A percentile compares a stretch with the other conserved stretches of the same genome.
Evolutionary conservation across 495 filamentous ascomycete species (phyloP).

Genomic region (Penicillium samsonianum): DNA sequence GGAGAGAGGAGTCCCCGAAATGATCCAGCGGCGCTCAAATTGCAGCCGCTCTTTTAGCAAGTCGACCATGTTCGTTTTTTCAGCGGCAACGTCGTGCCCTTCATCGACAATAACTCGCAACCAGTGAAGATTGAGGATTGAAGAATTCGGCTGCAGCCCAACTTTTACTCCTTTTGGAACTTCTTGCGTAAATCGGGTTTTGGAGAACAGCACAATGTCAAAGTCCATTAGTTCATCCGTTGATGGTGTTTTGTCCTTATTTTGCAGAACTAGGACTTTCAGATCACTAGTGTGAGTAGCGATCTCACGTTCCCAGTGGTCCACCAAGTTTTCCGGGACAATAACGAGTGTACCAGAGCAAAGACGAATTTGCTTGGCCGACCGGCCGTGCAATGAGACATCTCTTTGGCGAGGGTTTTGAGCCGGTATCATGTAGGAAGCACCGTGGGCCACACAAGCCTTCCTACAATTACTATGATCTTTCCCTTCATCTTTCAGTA

Average conservation of each 20-base stretch:
- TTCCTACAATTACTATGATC: conserved; percentile 51
- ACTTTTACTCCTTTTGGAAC: too few species aligned
- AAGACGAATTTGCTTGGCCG: conserved; percentile 57
- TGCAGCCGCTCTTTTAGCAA: conserved; percentile 66
- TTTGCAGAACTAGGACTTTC: conserved; percentile 60
- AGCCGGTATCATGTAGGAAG: conserved; percentile 55
- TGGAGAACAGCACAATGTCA: conserved; percentile 80
- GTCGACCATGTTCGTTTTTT: conserved; percentile 58
- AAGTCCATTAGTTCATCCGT: conserved; percentile 61
- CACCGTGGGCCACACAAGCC: conserved; percentile 55
- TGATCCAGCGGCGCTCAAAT: conserved; percentile 79
- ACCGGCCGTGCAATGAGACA: conserved; percentile 42
- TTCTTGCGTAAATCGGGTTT: too few species aligned
- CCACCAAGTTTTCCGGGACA: conserved; percentile 52
- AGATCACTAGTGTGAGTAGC: conserved; percentile 69
- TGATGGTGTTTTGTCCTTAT: conserved; percentile 57
- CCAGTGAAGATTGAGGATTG: conserved; percentile 73
- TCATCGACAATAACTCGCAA: conserved; percentile 89
- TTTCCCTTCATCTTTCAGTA: conserved; percentile 31
- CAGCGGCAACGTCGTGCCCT: conserved; percentile 75
- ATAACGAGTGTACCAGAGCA: conserved; percentile 65
- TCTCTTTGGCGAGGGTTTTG: conserved; percentile 44
- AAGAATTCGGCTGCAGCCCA: too few species aligned
- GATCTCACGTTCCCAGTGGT: conserved; percentile 62
- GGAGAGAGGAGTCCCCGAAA: conserved; percentile 85